Conservation (phyloP, 2,329 filamentous ascomycete species). For the Eurotiales sp. region DNA sequence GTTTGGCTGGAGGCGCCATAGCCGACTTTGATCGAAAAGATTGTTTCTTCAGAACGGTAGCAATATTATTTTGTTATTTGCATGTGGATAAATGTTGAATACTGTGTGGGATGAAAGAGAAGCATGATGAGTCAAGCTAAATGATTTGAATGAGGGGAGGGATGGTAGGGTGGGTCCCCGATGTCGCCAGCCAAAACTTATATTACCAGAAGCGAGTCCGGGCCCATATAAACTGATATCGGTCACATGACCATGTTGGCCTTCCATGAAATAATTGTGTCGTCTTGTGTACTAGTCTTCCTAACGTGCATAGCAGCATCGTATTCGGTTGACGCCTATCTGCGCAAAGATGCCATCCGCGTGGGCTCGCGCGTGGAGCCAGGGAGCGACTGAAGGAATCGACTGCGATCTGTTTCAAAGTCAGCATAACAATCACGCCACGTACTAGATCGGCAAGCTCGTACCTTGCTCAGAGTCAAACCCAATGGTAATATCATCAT, state of each 20-base stretch:
- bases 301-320: too few species aligned
- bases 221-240: too few species aligned
- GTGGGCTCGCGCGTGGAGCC: constrained; percentile 37
- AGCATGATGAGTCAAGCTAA: constrained; percentile 2
- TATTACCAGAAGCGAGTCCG: too few species aligned
- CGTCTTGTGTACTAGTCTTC: too few species aligned
- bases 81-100: neutral
- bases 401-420: constrained; percentile 36
- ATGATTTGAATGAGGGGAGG: neutral
- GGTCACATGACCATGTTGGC: too few species aligned
- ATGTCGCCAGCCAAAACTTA: constrained; percentile 8
- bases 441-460: constrained; percentile 32
- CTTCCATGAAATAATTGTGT: too few species aligned
- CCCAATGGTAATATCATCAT: constrained; percentile 82
- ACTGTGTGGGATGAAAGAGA: too few species aligned
- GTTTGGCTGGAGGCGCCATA: constrained; percentile 9
- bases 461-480: constrained; percentile 77
- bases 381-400: constrained; percentile 36
- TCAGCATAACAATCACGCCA: too few species aligned
- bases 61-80: neutral
- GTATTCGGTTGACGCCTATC: constrained; percentile 26
- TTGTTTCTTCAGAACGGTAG: neutral
- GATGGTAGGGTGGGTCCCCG: constrained; percentile 10
- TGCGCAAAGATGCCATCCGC: constrained; percentile 39
- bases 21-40: neutral